Percentiles rank a stretch among this genome's conserved stretches.
These are phyloP conservation scores for Rutstroemia sp. DNA, from an alignment of 2,329 filamentous ascomycete genomes.

Conservation along the genomic window DNA sequence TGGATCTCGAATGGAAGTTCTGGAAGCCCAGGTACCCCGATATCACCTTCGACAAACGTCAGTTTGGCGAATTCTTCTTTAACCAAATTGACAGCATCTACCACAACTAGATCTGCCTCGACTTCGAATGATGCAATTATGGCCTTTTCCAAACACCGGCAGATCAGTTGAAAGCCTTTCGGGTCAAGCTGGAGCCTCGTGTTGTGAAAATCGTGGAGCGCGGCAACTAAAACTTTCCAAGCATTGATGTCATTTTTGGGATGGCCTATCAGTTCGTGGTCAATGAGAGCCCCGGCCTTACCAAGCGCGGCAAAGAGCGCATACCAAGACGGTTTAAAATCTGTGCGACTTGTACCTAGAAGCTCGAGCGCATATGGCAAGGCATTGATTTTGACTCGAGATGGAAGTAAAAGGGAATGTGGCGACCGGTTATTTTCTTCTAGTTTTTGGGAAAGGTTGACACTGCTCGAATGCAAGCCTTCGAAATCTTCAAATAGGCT, in stretches of 20 bases:
- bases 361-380: constrained; percentile 17
- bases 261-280: constrained; percentile 10
- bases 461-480: neutral
- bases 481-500: neutral
- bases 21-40: constrained; percentile 16
- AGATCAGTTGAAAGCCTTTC: constrained; percentile 23
- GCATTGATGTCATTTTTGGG: constrained; percentile 21
- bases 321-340: constrained; percentile 35
- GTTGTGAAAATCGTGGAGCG: constrained; percentile 22
- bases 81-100: constrained; percentile 25
- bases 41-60: constrained; percentile 8
- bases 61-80: constrained; percentile 27
- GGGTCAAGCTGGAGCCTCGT: constrained; percentile 25
- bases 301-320: constrained; percentile 35
- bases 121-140: constrained; percentile 15
- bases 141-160: constrained; percentile 22
- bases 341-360: constrained; percentile 13
- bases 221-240: constrained; percentile 20
- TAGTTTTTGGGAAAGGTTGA: neutral
- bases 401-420: neutral
- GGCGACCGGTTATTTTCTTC: neutral
- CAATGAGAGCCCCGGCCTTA: constrained; percentile 18
- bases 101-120: neutral
- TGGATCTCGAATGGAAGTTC: constrained; percentile 37
- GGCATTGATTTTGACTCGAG: neutral